Conservation (phyloP, 768 basidiomycete species). For the Rhodotorula graminis region DNA sequence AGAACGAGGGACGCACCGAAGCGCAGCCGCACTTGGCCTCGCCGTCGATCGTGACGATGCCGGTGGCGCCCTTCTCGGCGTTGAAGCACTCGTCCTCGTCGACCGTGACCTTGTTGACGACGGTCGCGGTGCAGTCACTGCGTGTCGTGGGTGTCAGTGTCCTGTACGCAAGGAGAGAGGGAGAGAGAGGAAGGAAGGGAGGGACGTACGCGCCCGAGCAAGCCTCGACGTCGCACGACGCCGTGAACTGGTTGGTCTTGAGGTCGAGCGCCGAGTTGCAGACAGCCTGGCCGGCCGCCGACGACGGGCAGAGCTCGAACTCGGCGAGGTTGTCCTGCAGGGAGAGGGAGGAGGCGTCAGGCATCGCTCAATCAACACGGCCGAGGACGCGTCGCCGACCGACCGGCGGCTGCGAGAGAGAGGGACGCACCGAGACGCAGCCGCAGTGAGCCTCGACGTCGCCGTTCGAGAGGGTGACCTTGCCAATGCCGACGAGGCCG, state of each 20-base stretch:
- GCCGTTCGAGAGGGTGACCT: conserved; percentile 29
- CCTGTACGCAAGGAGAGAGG: not conserved
- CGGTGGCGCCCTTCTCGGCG: conserved; percentile 30
- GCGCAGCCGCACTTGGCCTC: conserved; percentile 32
- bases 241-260: conserved; percentile 23
- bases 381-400: not conserved
- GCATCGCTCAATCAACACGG: conserved; percentile 10
- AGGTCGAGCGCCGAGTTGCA: conserved; percentile 37
- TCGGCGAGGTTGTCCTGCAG: conserved; percentile 32
- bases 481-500: conserved; percentile 34
- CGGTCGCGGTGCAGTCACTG: conserved; percentile 33
- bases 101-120: conserved; percentile 31
- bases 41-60: conserved; percentile 29
- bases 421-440: conserved; percentile 28
- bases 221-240: conserved; percentile 23
- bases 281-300: conserved; percentile 16
- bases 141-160: not conserved
- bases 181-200: not conserved
- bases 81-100: conserved; percentile 33
- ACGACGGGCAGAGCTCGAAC: conserved; percentile 34
- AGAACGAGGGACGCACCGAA: conserved; percentile 4
- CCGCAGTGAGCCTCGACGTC: conserved; percentile 36
- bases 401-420: not conserved
- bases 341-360: not conserved
- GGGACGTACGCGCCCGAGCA: conserved; percentile 29